Conservation (phyloP, 805 yeast species). For the Clavispora asparagi region DNA sequence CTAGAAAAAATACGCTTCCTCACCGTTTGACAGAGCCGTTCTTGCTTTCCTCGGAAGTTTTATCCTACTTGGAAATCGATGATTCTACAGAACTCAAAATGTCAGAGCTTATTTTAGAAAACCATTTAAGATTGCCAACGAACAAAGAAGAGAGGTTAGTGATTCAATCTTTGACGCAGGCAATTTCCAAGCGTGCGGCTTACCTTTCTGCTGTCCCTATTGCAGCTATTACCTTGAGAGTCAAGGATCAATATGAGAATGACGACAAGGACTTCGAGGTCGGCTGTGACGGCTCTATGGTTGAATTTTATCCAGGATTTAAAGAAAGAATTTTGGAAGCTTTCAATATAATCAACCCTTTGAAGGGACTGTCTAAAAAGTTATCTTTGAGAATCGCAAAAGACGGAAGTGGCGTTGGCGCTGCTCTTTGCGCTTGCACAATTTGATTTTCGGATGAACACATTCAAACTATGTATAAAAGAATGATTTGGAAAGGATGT, state of each 20-base stretch:
- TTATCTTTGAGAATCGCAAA: constrained; percentile 77
- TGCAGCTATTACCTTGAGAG: constrained; percentile 76
- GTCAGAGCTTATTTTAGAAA: constrained; percentile 63
- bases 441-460: neutral
- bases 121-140: constrained; percentile 65
- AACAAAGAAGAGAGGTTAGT: constrained; percentile 65
- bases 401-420: constrained; percentile 97
- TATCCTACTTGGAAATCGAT: constrained; percentile 83
- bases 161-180: constrained; percentile 68
- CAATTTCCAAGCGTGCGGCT: constrained; percentile 87
- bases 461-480: no score
- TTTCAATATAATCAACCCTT: constrained; percentile 60
- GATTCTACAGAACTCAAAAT: constrained; percentile 66
- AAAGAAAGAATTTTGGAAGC: constrained; percentile 78
- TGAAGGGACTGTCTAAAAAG: constrained; percentile 69
- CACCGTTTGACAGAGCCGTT: constrained; percentile 74
- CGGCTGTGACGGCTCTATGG: constrained; percentile 94
- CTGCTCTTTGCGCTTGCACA: constrained; percentile 78
- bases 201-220: constrained; percentile 82
- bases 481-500: neutral
- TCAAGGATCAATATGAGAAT: constrained; percentile 49
- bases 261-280: constrained; percentile 69
- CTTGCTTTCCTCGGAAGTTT: constrained; percentile 74
- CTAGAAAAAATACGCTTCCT: constrained; percentile 41
- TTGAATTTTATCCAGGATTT: constrained; percentile 90